Conservation (phyloP, 148 eudicot genomes). For the Agrostemma githago region DNA sequence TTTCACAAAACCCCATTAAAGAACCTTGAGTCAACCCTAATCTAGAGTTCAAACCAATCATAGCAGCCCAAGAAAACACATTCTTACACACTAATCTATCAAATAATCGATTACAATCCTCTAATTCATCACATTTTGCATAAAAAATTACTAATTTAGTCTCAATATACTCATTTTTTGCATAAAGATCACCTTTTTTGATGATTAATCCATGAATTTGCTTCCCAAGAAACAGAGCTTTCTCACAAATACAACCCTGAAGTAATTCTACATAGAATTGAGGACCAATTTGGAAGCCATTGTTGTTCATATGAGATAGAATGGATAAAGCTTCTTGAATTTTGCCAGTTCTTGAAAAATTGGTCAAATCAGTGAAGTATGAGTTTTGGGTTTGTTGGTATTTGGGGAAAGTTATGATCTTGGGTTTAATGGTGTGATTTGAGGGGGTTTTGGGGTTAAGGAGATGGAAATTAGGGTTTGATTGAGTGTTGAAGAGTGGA, state of each 20-base stretch:
- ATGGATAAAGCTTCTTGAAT: constrained; percentile 38
- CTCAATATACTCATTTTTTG: constrained; percentile 43
- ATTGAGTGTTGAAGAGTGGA: constrained; percentile 19
- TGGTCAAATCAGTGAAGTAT: constrained; percentile 24
- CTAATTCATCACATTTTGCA: constrained; percentile 45
- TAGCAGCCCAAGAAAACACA: constrained; percentile 54
- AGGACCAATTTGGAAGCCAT: constrained; percentile 30
- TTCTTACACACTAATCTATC: constrained; percentile 23
- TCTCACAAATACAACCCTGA: constrained; percentile 40
- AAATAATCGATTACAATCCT: constrained; percentile 30
- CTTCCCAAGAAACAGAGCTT: constrained; percentile 36
- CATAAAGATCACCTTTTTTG: constrained; percentile 41
- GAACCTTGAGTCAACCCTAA: constrained; percentile 31
- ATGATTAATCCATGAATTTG: constrained; percentile 51
- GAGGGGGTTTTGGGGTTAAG: constrained; percentile 12
- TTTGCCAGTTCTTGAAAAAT: constrained; percentile 30
- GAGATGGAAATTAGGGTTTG: constrained; percentile 20
- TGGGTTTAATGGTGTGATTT: constrained; percentile 13
- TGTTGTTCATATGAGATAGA: constrained; percentile 28
- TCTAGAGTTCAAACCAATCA: constrained; percentile 43
- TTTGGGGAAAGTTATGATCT: constrained; percentile 19
- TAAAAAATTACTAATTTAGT: constrained; percentile 56
- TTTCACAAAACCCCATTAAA: constrained; percentile 33
- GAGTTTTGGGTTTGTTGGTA: constrained; percentile 23
- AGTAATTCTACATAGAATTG: constrained; percentile 44